phyloP scores from a whole-genome alignment of 2,329 filamentous ascomycete genomes.

The Ceratocystis cacaofunesta region DNA sequence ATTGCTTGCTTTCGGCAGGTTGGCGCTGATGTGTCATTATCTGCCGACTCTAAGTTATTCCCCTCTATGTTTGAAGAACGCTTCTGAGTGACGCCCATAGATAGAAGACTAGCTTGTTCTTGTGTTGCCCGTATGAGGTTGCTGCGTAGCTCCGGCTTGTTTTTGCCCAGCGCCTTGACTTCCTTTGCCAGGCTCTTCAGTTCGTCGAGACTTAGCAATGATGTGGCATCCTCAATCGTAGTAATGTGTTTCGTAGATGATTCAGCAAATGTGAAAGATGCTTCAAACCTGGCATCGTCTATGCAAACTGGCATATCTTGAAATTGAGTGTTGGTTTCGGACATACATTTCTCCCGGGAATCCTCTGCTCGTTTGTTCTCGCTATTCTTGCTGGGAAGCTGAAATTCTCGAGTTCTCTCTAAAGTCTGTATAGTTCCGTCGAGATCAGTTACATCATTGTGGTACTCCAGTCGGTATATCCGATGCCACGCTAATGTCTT shows the following conservation, averaged over 20 bases:
- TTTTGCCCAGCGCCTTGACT: conserved; percentile 73
- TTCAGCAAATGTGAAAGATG: conserved; percentile 65
- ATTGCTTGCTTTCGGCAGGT: conserved; percentile 24
- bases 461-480: conserved; percentile 59
- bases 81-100: conserved; percentile 31
- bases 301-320: background rate
- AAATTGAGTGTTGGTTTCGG: background rate
- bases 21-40: background rate
- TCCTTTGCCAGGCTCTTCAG: conserved; percentile 74
- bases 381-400: background rate
- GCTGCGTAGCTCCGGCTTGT: conserved; percentile 63
- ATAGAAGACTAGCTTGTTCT: conserved; percentile 60
- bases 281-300: conserved; percentile 29
- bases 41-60: conserved; percentile 18
- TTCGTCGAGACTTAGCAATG: conserved; percentile 73
- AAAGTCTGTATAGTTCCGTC: conserved; percentile 49
- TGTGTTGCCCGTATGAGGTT: conserved; percentile 61
- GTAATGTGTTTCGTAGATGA: conserved; percentile 57
- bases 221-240: conserved; percentile 68
- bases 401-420: conserved; percentile 33
- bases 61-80: conserved; percentile 21
- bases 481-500: conserved; percentile 90
- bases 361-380: background rate
- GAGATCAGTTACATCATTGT: conserved; percentile 67
- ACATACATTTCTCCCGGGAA: background rate